These are phyloP conservation scores for Cryptococcus sp. DNA, from an alignment of 1,284 basidiomycete genomes.

Conservation along the genomic window DNA sequence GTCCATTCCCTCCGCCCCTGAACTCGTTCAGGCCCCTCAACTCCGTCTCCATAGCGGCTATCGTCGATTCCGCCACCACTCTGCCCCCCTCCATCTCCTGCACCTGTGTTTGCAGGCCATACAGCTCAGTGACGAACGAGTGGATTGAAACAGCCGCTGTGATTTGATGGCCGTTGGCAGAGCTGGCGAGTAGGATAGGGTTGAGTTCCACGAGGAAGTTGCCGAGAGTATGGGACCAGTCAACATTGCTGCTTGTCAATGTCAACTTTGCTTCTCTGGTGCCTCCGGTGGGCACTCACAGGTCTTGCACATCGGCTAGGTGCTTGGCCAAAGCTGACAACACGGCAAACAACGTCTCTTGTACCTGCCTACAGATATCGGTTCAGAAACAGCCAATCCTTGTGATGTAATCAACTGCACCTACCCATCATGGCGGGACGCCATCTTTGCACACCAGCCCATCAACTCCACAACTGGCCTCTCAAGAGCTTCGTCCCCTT, in stretches of 20 bases:
- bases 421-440: background rate
- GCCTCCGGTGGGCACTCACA: background rate
- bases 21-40: slow-evolving; percentile 44
- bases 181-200: background rate
- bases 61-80: no score
- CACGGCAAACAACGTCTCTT: background rate
- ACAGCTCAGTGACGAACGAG: slow-evolving; percentile 13
- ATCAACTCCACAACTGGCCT: background rate
- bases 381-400: no score
- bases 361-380: no score
- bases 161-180: slow-evolving; percentile 22
- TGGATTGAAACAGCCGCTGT: slow-evolving; percentile 52
- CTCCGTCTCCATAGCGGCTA: slow-evolving; percentile 46
- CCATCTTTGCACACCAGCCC: background rate
- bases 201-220: slow-evolving; percentile 8
- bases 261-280: background rate
- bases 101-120: slow-evolving; percentile 2
- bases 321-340: slow-evolving; percentile 1
- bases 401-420: background rate
- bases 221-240: slow-evolving; percentile 10
- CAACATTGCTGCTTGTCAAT: background rate
- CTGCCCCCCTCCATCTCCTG: background rate
- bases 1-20: slow-evolving; percentile 5
- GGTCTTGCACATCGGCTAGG: slow-evolving; percentile 1
- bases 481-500: background rate